These are phyloP conservation scores for Diutina rugosa DNA, from an alignment of 1,139 yeast genomes.

Conservation along the genomic window DNA sequence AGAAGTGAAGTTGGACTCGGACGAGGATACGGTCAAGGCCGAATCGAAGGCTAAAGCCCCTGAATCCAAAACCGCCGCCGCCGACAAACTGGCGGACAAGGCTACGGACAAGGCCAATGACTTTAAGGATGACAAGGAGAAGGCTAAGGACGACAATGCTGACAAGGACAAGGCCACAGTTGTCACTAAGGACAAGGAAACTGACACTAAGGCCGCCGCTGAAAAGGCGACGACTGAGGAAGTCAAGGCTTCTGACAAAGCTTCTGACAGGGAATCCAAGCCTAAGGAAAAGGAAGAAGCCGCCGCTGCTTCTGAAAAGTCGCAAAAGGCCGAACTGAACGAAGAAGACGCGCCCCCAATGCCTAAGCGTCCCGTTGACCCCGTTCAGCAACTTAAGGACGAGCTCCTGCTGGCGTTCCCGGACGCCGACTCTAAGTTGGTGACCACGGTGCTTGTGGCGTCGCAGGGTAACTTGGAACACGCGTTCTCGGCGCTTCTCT, in stretches of 20 bases:
- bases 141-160: neutral
- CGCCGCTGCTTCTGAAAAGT: neutral
- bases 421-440: constrained; percentile 48
- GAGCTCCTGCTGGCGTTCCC: constrained; percentile 79
- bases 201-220: neutral
- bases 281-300: neutral
- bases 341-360: constrained; percentile 43
- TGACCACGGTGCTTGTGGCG: constrained; percentile 76
- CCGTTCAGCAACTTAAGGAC: constrained; percentile 36
- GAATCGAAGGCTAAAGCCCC: constrained; percentile 8
- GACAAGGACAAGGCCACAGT: neutral
- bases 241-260: neutral
- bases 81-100: neutral
- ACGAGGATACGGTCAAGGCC: constrained; percentile 4
- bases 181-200: neutral
- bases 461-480: constrained; percentile 70
- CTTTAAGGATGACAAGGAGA: neutral
- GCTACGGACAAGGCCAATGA: neutral
- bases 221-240: constrained; percentile 6
- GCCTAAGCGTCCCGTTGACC: constrained; percentile 60
- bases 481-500: constrained; percentile 80
- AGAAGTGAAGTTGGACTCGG: constrained; percentile 4
- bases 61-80: neutral
- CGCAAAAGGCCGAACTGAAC: neutral
- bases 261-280: neutral